Conservation (phyloP, 1,284 basidiomycete species). For the Polyporus tsugae region DNA sequence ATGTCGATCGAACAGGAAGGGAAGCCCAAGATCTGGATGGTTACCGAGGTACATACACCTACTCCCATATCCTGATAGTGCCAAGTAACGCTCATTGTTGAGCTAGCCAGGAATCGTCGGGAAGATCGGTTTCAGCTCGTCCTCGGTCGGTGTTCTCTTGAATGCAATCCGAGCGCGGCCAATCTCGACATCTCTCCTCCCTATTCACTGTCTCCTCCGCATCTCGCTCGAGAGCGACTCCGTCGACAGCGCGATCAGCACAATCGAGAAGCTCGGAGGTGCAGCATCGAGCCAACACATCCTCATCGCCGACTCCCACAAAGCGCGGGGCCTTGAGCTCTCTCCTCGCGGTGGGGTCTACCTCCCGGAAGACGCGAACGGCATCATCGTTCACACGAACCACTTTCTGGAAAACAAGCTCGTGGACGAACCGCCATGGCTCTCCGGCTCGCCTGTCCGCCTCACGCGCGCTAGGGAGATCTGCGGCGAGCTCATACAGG, state of each 20-base stretch:
- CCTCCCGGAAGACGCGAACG: slow-evolving; percentile 39
- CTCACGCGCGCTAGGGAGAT: slow-evolving; percentile 40
- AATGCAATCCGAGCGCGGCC: slow-evolving; percentile 48
- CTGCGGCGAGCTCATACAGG: slow-evolving; percentile 34
- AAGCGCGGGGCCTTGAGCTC: slow-evolving; percentile 42
- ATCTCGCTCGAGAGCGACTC: slow-evolving; percentile 45
- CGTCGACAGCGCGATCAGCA: slow-evolving; percentile 38
- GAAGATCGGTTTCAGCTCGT: slow-evolving; percentile 49
- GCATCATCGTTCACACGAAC: slow-evolving; percentile 46
- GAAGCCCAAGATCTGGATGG: slow-evolving; percentile 48
- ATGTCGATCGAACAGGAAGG: slow-evolving; percentile 39
- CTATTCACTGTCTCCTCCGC: slow-evolving; percentile 46
- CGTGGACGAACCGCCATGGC: slow-evolving; percentile 45
- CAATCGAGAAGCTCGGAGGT: slow-evolving; percentile 43
- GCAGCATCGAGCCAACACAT: slow-evolving; percentile 47
- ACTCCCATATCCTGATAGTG: too few relatives aligned
- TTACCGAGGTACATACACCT: slow-evolving; percentile 40
- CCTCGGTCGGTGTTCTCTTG: slow-evolving; percentile 46
- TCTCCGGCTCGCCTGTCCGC: slow-evolving; percentile 42
- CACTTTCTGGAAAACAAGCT: slow-evolving; percentile 46
- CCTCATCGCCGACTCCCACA: slow-evolving; percentile 42
- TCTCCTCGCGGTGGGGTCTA: slow-evolving; percentile 41
- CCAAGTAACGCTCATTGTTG: neutral
- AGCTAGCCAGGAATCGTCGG: slow-evolving; percentile 47
- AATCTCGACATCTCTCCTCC: slow-evolving; percentile 41